Evolutionary conservation across 1,139 yeast species (phyloP), one percentile per base, ranked within the genome.

Genomic region (Zygoascus hellenicus): DNA sequence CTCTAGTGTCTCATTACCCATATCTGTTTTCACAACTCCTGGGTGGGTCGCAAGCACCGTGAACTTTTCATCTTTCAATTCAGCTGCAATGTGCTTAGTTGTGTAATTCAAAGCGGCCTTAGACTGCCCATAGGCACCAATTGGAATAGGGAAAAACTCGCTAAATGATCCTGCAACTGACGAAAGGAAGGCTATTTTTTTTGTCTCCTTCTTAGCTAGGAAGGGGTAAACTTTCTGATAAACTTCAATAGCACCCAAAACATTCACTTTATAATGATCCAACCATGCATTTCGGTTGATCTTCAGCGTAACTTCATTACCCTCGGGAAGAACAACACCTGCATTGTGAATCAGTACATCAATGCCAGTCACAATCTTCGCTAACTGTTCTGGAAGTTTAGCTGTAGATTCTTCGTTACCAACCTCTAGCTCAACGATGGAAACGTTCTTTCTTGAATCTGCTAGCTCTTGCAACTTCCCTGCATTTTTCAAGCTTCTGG

Each of bases 291-390:
- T 57, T 2, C 50, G 33, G 22, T 15, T 19, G 7, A 53, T 43
- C n/a, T 44, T 42, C 11, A 45, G 45, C 5, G 48, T 34, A 10
- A 50, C 50, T 4, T 48, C 40, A 14, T 39, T 38, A 13, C 39
- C 40, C 4, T 50, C 49, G 17, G 45, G 47, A 1, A 48, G 43
- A 7, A 19, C 13, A 13, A 52, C 46, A 26, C 79, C 80, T 11
- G 80, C 80, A 56, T 76, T 76, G 50, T 78, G 77, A 43, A 76
- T 75, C 48, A 75, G 74, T 28, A 75, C 73, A 57, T 77, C 81
- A 46, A 77, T 68, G 22, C 46, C 42, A 11, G 35, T 45, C n/a
- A 32, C 42, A 28, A 47, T 15, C 28, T 38, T 36, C 5, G 30
- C n/a, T 14, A 68, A 65, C 33, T 61, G 62, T 5, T 48, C 48